Evolutionary conservation across 495 filamentous ascomycete species (phyloP), one percentile per base, ranked within the genome.

Genomic region (Xylaria castorea): DNA sequence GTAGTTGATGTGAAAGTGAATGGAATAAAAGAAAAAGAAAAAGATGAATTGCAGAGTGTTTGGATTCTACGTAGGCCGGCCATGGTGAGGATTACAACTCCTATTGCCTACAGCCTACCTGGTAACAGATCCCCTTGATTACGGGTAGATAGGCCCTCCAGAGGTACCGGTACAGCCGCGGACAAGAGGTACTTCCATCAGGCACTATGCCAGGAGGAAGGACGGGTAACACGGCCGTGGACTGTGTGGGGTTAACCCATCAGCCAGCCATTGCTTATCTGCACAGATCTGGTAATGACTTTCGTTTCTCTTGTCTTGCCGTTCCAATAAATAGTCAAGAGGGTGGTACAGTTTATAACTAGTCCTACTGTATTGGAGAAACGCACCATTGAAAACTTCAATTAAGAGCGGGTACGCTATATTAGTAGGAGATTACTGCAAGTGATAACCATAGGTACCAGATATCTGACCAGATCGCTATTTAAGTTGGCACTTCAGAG

Each of bases 61-160:
- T 25, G 14, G 27, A 48, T 63, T 63, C 36, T 42, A 63, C 38
- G 16, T 14, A 38, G 32, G 57, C 57, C 3, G 38, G 61, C 25
- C 16, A 36, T 66, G 42, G 40, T 32, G 44, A 66, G 63, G 18
- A 46, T n/a, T 66, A 34, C 42, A 22, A 48, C 68, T 70, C 68
- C 68, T 70, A 70, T 70, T 70, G 6, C 44, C 22, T 62, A 70
- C 68, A 61, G 14, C 22, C 63, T 20, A 11, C 63, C 63, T 66
- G 18, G 36, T 44, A 64, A 9, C 61, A 42, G 61, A 64, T 64
- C 61, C 38, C 32, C 61, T 64, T 64, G 22, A 64, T 42, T 44
- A 7, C 38, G 38, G 38, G 9, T 44, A 42, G 38, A 30, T 34
- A 64, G 18, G 22, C 3, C n/a, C 22, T 38, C 36, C 60, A 32